Base-by-base conservation (phyloP, 2,329 filamentous ascomycete species). In the Aspergillus novoparasiticus region DNA sequence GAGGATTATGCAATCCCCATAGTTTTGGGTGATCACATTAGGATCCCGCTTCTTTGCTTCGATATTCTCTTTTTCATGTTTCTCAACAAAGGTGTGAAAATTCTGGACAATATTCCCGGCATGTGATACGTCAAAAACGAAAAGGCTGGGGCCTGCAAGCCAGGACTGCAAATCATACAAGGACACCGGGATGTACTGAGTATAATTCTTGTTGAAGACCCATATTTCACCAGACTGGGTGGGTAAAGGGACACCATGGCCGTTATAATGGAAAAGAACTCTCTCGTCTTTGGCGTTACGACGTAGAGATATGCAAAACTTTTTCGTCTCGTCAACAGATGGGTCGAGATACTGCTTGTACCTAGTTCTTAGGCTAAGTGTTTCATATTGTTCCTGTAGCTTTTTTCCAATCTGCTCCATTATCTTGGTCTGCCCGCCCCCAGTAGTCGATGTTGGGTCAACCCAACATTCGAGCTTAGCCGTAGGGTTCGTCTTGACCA, bases 141-240 rank as follows among this genome's bases (percentile, higher is more conserved):
- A 99, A 50, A 99, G 89, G 64, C 94, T 97, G 0, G 95, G 95
- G 0, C 94, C 94, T 66, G 94, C 93, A 9, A 99, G 87, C 95
- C 95, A 99, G 63, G 92, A 90, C 78, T 98, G 94, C 51, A 99
- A 81, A 75, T 99, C 95, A 73, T 96, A 97, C 10, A 99, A 82
- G 1, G 94, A 97, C 50, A 99, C 92, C 0, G 95, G 95, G 48
- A 99, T 99, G 75, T 99, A 99, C 79, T 99, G 95, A 0, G 95
- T 99, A 76, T 97, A 99, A 69, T 93, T 98, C 71, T 95, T 94
- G 79, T 99, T 99, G 78, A 99, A 99, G 6, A 98, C 96, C 95
- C 95, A 99, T 23, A 99, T 96, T 78, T 99, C 95, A 16, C 95
- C 95, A 5, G 94, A 97, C 3, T 91, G 89, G 0, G 95, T 99